Base-by-base conservation (phyloP, 805 yeast species). In the Ogataea dorogensis region DNA sequence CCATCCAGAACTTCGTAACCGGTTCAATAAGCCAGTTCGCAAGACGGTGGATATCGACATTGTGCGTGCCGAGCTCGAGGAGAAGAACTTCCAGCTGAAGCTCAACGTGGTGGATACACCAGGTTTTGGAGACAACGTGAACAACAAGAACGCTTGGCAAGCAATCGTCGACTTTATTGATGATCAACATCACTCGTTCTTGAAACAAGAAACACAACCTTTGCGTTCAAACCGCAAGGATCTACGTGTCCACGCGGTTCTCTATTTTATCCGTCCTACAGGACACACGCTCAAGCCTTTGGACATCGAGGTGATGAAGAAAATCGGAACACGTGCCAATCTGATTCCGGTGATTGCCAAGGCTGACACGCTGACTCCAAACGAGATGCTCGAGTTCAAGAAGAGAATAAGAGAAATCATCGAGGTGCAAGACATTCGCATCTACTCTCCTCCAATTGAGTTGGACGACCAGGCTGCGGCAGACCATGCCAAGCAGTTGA, bases 121-220 rank as follows among this genome's bases (percentile, higher is more conserved):
- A 7, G 96, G 96, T 1, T 86, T 87, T 59, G 97, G 96, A 43
- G 94, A 86, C 58, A 84, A 82, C 59, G 83, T 87, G 47, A 83
- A 88, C 67, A 89, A 88, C 64, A 74, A 73, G 53, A 81, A 83
- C 58, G 73, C 93, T 28, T 87, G 95, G 94, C 81, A 80, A 42
- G 87, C 96, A 24, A 75, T 87, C 50, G 70, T 84, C 43, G 95
- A 86, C 60, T 89, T 86, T 61, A 78, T 89, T 45, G 96, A 88
- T 61, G 94, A 86, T 57, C 96, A 88, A 66, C 93, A 86, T 56
- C 88, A 82, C 54, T 73, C 83, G 16, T 87, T 65, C 59, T 83
- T 88, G 91, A 84, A 84, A 59, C 96, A 86, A 60, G 96, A 88
- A 58, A 93, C 87, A 56, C 98, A 89, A 65, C 98, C 98, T 21